Evolutionary conservation across 495 filamentous ascomycete genomes (phyloP).

Genomic region (Hypoxylon intermedium): DNA sequence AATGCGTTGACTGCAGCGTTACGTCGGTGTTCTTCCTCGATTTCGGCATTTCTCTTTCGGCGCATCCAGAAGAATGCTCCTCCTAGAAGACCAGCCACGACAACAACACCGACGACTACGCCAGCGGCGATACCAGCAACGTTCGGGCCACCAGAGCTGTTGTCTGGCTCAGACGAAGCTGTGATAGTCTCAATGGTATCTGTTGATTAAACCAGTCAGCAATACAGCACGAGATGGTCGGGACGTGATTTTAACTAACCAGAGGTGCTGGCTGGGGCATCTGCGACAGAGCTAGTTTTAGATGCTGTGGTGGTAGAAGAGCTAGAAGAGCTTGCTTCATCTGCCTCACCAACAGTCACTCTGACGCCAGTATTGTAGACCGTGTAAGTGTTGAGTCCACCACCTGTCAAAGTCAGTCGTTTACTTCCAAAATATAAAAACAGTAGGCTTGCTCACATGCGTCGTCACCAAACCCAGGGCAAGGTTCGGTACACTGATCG

Average conservation of each 20-base stretch:
- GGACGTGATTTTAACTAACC: slow-evolving; percentile 21
- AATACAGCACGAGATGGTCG: not conserved
- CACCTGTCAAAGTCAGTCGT: slow-evolving; percentile 57
- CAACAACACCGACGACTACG: slow-evolving; percentile 84
- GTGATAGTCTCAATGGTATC: slow-evolving; percentile 31
- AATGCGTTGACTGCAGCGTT: slow-evolving; percentile 75
- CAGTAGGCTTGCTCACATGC: slow-evolving; percentile 61
- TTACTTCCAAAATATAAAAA: not conserved
- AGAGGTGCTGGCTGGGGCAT: slow-evolving; percentile 23
- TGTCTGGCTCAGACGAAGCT: slow-evolving; percentile 58
- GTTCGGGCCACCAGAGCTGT: slow-evolving; percentile 41
- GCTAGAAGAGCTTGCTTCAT: slow-evolving; percentile 25
- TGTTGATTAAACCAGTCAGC: slow-evolving; percentile 17
- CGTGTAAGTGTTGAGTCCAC: slow-evolving; percentile 52
- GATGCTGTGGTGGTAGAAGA: slow-evolving; percentile 29
- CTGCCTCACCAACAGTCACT: slow-evolving; percentile 39
- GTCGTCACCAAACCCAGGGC: slow-evolving; percentile 60
- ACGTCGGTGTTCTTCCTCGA: slow-evolving; percentile 81
- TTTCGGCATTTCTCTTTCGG: slow-evolving; percentile 71
- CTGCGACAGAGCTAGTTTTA: slow-evolving; percentile 13
- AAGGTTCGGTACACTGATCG: slow-evolving; percentile 60
- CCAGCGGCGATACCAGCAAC: slow-evolving; percentile 83
- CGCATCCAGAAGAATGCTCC: slow-evolving; percentile 79
- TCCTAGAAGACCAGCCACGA: slow-evolving; percentile 66
- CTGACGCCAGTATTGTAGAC: slow-evolving; percentile 61